Evolutionary conservation across 1,139 yeast species (phyloP).

Genomic region (Lodderomyces metapsilosis): DNA sequence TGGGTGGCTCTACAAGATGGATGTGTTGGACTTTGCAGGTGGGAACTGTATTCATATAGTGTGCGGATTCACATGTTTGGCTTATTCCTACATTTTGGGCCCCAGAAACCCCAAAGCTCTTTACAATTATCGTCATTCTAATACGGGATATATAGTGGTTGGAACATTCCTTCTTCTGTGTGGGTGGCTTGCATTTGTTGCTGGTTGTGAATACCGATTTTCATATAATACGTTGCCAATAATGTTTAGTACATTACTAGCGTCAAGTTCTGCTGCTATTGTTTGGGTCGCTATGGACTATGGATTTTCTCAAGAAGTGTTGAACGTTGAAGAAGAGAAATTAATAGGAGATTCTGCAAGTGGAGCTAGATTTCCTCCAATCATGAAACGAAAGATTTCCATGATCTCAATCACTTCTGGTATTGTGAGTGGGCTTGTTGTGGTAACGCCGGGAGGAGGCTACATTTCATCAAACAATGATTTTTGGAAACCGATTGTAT

Average conservation of each 20-base stretch:
- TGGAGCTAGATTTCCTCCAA: background rate
- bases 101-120: constrained; percentile 45
- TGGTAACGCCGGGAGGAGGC: constrained; percentile 48
- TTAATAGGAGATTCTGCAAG: constrained; percentile 1
- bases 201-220: constrained; percentile 46
- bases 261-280: constrained; percentile 36
- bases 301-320: constrained; percentile 39
- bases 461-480: constrained; percentile 36
- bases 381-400: constrained; percentile 32
- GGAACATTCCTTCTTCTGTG: constrained; percentile 47
- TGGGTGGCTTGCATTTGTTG: constrained; percentile 49
- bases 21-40: constrained; percentile 64
- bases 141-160: constrained; percentile 43
- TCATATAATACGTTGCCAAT: constrained; percentile 34
- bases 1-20: constrained; percentile 52
- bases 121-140: constrained; percentile 37
- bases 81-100: constrained; percentile 59
- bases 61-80: constrained; percentile 58
- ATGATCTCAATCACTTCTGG: constrained; percentile 45
- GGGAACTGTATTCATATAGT: constrained; percentile 65
- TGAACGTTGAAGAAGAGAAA: constrained; percentile 24
- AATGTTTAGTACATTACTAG: constrained; percentile 34
- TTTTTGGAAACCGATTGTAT: constrained; percentile 44
- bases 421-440: constrained; percentile 44
- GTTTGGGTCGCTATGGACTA: constrained; percentile 42